These are phyloP conservation scores for Aspergillus floridensis DNA, from an alignment of 2,329 filamentous ascomycete genomes.

Conservation along the genomic window DNA sequence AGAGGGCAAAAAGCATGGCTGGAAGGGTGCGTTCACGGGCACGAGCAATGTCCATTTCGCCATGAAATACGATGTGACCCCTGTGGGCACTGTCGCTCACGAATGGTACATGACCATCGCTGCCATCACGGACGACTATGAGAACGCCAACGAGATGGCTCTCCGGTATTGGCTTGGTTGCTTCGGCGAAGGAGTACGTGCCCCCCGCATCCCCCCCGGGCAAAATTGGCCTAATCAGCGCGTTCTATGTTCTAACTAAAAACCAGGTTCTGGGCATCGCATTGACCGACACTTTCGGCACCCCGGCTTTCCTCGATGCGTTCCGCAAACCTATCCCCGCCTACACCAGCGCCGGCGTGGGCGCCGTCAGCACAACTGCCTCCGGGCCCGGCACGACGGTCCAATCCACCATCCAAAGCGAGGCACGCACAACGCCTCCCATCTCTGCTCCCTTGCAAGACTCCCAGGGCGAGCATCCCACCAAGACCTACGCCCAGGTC, in stretches of 20 bases:
- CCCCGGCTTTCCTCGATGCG: conserved; percentile 77
- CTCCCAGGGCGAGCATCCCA: conserved; percentile 38
- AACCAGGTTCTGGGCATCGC: conserved; percentile 74
- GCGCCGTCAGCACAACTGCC: conserved; percentile 38
- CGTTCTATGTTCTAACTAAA: background rate
- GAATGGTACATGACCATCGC: conserved; percentile 99
- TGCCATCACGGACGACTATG: conserved; percentile 83
- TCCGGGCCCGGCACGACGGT: conserved; percentile 46
- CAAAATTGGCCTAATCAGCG: background rate
- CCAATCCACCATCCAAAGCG: conserved; percentile 36
- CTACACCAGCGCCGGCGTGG: conserved; percentile 42
- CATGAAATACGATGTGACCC: conserved; percentile 81
- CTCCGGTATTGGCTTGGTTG: conserved; percentile 86
- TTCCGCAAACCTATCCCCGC: conserved; percentile 68
- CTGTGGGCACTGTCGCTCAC: conserved; percentile 88
- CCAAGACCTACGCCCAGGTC: conserved; percentile 71
- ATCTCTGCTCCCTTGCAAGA: conserved; percentile 44
- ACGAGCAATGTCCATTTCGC: conserved; percentile 97
- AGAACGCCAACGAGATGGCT: conserved; percentile 76
- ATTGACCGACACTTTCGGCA: conserved; percentile 95
- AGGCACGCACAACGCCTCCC: conserved; percentile 42
- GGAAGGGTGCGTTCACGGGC: conserved; percentile 72
- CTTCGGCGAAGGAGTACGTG: conserved; percentile 70
- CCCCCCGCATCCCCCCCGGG: background rate
- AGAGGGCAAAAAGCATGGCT: conserved; percentile 63